Evolutionary conservation across 306 rosid species (phyloP).

Genomic region (Betula pendula): DNA sequence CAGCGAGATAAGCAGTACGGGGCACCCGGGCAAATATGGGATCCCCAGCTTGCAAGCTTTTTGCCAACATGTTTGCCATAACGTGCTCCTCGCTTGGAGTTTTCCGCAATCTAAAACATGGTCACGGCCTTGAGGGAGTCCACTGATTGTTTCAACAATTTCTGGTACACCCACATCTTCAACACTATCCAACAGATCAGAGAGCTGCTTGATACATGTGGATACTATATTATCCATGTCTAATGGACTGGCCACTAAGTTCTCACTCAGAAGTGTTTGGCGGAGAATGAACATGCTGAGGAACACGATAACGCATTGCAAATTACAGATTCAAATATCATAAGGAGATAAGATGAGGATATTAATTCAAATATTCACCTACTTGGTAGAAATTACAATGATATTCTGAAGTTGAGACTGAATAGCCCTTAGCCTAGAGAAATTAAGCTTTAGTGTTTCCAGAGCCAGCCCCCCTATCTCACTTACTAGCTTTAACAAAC

Average conservation of each 20-base stretch:
- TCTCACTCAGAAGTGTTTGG: slow-evolving; percentile 32
- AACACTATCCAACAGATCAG: slow-evolving; percentile 20
- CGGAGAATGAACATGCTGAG: slow-evolving; percentile 38
- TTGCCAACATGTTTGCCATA: slow-evolving; percentile 36
- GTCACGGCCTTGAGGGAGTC: not conserved
- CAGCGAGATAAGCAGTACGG: slow-evolving; percentile 27
- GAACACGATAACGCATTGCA: not conserved
- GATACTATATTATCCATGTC: slow-evolving; percentile 26
- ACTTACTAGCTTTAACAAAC: slow-evolving; percentile 42
- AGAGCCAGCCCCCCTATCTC: slow-evolving; percentile 28
- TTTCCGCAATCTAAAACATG: slow-evolving; percentile 11
- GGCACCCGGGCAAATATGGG: slow-evolving; percentile 27
- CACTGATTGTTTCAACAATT: slow-evolving; percentile 24
- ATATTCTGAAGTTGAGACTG: slow-evolving; percentile 42
- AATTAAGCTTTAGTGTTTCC: slow-evolving; percentile 38
- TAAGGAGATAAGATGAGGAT: not conserved
- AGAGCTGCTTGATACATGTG: slow-evolving; percentile 23
- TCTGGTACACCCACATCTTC: slow-evolving; percentile 32
- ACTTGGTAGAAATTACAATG: slow-evolving; percentile 39
- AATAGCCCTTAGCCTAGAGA: slow-evolving; percentile 35
- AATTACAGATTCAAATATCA: slow-evolving; percentile 4
- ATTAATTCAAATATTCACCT: not conserved
- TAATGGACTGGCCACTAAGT: slow-evolving; percentile 12
- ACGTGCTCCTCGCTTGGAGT: slow-evolving; percentile 29
- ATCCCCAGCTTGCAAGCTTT: slow-evolving; percentile 36